Base-by-base conservation (phyloP, 306 rosid species). In the Boehmeria nivea region DNA sequence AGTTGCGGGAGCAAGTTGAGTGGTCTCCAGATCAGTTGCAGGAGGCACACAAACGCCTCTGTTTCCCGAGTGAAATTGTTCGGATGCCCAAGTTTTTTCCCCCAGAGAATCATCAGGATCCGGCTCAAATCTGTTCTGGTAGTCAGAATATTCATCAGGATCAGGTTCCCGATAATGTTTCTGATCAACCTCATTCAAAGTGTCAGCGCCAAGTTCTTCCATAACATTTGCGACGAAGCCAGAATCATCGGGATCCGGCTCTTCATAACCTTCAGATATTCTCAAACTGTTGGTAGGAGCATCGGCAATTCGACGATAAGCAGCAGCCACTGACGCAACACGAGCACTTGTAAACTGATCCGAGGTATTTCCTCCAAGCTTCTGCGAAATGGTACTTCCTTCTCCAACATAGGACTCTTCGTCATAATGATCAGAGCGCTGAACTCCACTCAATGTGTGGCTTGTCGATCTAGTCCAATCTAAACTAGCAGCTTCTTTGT, bases 391-490 rank as follows among this genome's bases (percentile, higher is more conserved):
- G 60, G 54, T 62, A 49, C 62, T 51, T 44, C 34, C 52, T 14
- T 82, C 85, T 43, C 68, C 68, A 22, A 48, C 43, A 59, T 68
- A 66, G 25, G 43, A 40, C 43, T 69, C 74, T 16, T 76, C 90
- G 9, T 78, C 89, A 54, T 66, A 55, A 72, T 59, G 54, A 16
- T 73, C 79, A 5, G 84, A 62, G 67, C 58, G 65, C 72, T 67
- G 72, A 34, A 76, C 58, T 58, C 88, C 83, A 50, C 76, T 60
- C 67, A 91, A 52, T n/a, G 94, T 87, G 72, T 78, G 82, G 73
- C 98, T 61, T 39, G 76, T 72, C 51, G 93, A 82, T 81, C 79
- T 84, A 15, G 93, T 87, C 98, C 98, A 91, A 71, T 91, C 98
- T 78, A 87, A 84, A 78, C 72, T 72, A 56, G 77, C 77, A 63